These are phyloP conservation scores for Hypseocharis bilobata DNA, from an alignment of 441 rosid species.

Conservation along the genomic window DNA sequence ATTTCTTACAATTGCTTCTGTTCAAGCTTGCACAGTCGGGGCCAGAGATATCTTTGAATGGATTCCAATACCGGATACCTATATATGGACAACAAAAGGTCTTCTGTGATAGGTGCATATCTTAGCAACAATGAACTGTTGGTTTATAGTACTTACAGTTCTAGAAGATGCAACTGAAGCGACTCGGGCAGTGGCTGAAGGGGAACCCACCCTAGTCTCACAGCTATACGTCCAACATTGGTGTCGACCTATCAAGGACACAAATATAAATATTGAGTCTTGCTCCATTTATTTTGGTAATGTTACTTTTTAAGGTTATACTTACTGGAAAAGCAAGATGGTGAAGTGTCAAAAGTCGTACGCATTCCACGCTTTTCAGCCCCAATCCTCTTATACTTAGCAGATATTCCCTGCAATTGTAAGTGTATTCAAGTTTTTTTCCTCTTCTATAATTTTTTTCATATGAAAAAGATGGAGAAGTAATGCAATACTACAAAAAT, in stretches of 20 bases:
- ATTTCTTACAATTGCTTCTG: constrained; percentile 67
- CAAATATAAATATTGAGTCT: constrained; percentile 14
- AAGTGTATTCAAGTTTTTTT: not conserved
- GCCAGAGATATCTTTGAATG: constrained; percentile 93
- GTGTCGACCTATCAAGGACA: constrained; percentile 73
- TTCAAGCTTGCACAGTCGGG: constrained; percentile 92
- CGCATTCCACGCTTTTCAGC: constrained; percentile 94
- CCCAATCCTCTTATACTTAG: constrained; percentile 83
- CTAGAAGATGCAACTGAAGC: constrained; percentile 86
- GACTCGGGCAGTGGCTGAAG: constrained; percentile 90
- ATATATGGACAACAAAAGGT: constrained; percentile 19
- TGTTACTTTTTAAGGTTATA: constrained; percentile 19
- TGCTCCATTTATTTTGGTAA: constrained; percentile 10
- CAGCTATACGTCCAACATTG: constrained; percentile 95
- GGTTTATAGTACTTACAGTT: constrained; percentile 49
- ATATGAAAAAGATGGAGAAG: not conserved
- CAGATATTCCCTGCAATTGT: constrained; percentile 60
- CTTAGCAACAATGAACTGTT: constrained; percentile 10
- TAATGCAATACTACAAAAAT: not conserved
- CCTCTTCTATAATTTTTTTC: not conserved
- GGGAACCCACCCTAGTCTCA: constrained; percentile 98
- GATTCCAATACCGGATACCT: constrained; percentile 93
- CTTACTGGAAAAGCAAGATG: constrained; percentile 95
- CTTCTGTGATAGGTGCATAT: constrained; percentile 3
- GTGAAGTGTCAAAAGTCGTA: constrained; percentile 88